Conservation (phyloP, 768 basidiomycete genomes). For the Trametes meyenii region DNA sequence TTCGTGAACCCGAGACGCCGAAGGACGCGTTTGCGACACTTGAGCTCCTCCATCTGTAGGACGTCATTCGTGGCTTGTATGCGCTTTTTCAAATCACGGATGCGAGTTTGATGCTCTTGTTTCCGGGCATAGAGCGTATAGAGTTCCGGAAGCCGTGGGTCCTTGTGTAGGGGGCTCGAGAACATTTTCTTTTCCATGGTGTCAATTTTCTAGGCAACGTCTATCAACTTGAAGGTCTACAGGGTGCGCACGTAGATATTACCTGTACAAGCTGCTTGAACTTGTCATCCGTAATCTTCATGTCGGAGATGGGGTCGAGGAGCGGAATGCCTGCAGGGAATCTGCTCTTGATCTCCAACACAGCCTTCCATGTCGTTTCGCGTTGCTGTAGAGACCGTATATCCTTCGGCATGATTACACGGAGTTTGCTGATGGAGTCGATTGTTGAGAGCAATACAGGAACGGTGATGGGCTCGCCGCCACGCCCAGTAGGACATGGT, state of each 20-base stretch:
- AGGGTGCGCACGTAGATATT: slow-evolving; percentile 11
- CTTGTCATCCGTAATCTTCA: slow-evolving; percentile 94
- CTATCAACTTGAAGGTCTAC: not conserved
- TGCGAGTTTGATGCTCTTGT: slow-evolving; percentile 64
- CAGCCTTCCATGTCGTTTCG: slow-evolving; percentile 87
- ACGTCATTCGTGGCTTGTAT: slow-evolving; percentile 92
- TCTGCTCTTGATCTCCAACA: slow-evolving; percentile 87
- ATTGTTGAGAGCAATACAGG: slow-evolving; percentile 88
- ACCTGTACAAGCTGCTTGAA: slow-evolving; percentile 89
- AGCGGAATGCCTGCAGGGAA: slow-evolving; percentile 87
- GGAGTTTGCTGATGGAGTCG: slow-evolving; percentile 82
- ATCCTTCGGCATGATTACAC: slow-evolving; percentile 90
- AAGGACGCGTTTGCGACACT: slow-evolving; percentile 91
- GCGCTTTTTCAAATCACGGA: slow-evolving; percentile 79
- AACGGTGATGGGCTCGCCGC: slow-evolving; percentile 83
- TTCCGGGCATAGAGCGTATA: slow-evolving; percentile 84
- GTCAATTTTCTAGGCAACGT: slow-evolving; percentile 75
- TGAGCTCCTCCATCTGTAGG: slow-evolving; percentile 94
- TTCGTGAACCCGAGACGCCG: slow-evolving; percentile 91
- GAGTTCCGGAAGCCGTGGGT: slow-evolving; percentile 75
- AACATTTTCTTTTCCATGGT: slow-evolving; percentile 86
- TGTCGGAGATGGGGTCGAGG: slow-evolving; percentile 90
- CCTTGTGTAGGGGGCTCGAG: slow-evolving; percentile 75
- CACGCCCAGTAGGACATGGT: slow-evolving; percentile 72
- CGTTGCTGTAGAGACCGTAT: slow-evolving; percentile 73